Evolutionary conservation across 2,329 filamentous ascomycete species (phyloP).

Genomic region (Annulohypoxylon truncatum): DNA sequence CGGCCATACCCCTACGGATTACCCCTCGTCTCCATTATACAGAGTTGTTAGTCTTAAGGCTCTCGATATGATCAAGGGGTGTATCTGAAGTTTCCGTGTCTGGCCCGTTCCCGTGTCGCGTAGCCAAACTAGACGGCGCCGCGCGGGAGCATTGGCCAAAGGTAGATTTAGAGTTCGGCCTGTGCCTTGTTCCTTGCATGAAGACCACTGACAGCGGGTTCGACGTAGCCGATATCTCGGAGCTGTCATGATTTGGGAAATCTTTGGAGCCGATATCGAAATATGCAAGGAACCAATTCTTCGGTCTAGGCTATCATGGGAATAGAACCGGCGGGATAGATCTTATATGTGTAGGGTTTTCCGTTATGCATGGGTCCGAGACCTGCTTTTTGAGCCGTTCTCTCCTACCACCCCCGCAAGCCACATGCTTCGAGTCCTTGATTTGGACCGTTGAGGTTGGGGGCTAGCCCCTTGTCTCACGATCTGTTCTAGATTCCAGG

Average conservation of each 20-base stretch:
- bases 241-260: conserved; percentile 6
- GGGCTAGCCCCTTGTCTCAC: conserved; percentile 14
- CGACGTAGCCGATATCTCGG: conserved; percentile 7
- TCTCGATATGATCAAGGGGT: not conserved
- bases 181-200: conserved; percentile 23
- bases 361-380: conserved; percentile 18
- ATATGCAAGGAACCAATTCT: conserved; percentile 17
- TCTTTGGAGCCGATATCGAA: conserved; percentile 10
- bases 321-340: conserved; percentile 22
- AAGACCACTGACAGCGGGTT: conserved; percentile 1
- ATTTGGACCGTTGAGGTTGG: conserved; percentile 15
- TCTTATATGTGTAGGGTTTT: conserved; percentile 20
- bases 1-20: not conserved
- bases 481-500: conserved; percentile 12
- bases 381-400: conserved; percentile 1
- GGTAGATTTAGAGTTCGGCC: conserved; percentile 6
- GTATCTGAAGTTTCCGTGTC: conserved; percentile 3
- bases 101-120: conserved; percentile 3
- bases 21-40: not conserved
- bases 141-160: conserved; percentile 11
- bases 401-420: conserved; percentile 13
- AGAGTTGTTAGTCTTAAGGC: not conserved
- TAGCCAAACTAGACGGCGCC: conserved; percentile 3
- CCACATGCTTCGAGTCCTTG: not conserved
- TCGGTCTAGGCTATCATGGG: conserved; percentile 13